Conservation (phyloP, 148 eudicot species). For the Rhododendron ovatum region DNA sequence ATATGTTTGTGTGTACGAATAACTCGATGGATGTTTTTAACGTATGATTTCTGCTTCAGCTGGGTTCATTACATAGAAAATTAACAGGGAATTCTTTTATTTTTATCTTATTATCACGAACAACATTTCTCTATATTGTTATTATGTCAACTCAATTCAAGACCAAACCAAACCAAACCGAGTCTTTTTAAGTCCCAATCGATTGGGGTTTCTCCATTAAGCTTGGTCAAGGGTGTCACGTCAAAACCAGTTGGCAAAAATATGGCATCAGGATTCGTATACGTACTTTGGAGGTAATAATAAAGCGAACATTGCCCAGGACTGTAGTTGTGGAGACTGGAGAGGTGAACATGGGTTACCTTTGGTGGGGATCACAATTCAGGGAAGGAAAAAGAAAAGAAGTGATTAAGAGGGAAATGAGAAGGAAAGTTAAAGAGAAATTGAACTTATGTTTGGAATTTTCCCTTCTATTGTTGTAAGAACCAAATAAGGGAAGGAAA, state of each 20-base stretch:
- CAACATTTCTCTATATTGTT: no score
- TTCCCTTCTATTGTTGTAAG: no score
- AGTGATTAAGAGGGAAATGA: no score
- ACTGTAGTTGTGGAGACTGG: neutral
- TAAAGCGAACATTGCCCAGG: neutral
- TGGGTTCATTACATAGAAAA: neutral
- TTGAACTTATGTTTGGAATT: no score
- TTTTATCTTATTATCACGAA: neutral
- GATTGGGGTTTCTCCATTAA: neutral
- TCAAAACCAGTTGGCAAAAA: neutral
- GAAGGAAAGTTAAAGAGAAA: no score
- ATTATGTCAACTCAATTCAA: neutral
- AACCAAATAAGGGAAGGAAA: no score
- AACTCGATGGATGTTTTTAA: neutral
- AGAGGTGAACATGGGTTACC: neutral
- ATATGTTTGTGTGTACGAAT: neutral
- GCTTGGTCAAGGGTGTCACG: neutral
- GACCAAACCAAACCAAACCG: neutral
- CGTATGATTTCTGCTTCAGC: neutral
- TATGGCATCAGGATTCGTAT: neutral
- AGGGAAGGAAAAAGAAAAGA: no score
- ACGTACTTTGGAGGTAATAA: neutral
- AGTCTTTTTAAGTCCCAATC: no score
- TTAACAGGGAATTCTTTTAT: neutral
- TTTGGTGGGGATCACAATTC: neutral